Percentiles rank a stretch among this genome's conserved stretches.
Conservation (phyloP, 2,329 filamentous ascomycete genomes). For the Verticillium zaregamsianum region DNA sequence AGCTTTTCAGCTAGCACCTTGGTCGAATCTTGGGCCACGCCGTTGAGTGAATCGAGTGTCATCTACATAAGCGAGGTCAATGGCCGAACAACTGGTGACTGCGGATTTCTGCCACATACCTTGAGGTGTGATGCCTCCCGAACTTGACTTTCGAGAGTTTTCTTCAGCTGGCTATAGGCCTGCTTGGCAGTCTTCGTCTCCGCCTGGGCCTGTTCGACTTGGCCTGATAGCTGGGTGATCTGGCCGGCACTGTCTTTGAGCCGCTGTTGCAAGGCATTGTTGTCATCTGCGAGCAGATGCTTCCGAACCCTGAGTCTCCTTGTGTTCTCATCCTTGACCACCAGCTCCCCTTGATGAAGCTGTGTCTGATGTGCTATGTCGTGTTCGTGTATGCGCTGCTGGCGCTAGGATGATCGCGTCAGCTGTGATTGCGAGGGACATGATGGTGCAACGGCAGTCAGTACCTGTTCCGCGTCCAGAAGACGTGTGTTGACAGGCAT, state of each 20-base stretch:
- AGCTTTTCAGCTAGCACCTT: constrained; percentile 62
- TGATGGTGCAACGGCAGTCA: not conserved
- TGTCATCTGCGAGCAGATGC: constrained; percentile 71
- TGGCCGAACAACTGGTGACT: not conserved
- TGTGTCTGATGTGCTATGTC: constrained; percentile 68
- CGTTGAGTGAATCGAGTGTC: constrained; percentile 66
- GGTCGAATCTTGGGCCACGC: constrained; percentile 63
- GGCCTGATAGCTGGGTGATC: constrained; percentile 42
- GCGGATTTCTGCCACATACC: constrained; percentile 24
- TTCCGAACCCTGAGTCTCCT: constrained; percentile 66
- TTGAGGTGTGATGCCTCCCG: constrained; percentile 44
- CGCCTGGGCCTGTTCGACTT: constrained; percentile 32
- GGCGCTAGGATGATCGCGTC: constrained; percentile 29
- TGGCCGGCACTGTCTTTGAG: constrained; percentile 56
- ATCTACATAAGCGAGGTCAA: constrained; percentile 39
- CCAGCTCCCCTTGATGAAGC: constrained; percentile 59
- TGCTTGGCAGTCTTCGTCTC: constrained; percentile 41
- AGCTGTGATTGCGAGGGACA: not conserved
- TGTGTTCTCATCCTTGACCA: constrained; percentile 71
- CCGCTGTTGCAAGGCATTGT: constrained; percentile 61
- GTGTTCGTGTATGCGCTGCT: constrained; percentile 47
- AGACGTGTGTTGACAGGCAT: not conserved
- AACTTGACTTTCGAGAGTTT: constrained; percentile 42
- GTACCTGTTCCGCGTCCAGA: constrained; percentile 9
- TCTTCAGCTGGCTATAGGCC: constrained; percentile 39